phyloP scores from a whole-genome alignment of 495 filamentous ascomycete genomes.

The Penicillium antarcticum region DNA sequence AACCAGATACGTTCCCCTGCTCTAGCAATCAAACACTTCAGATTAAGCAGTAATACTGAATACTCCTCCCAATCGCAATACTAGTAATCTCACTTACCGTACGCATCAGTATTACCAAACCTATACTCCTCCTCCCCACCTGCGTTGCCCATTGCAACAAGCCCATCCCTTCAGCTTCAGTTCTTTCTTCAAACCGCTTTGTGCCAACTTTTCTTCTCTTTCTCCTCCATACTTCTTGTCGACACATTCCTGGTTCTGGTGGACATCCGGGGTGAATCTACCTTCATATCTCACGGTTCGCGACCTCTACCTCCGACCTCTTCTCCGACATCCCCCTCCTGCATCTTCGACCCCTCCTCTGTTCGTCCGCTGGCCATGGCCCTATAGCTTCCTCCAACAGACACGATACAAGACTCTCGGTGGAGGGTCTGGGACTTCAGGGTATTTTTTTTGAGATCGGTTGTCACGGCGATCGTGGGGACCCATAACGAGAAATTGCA shows the following conservation, averaged over 20 bases:
- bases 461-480: constrained; percentile 13
- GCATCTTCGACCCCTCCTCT: no score
- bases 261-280: background rate
- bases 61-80: no score
- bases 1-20: background rate
- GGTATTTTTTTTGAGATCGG: background rate
- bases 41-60: no score
- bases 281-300: constrained; percentile 15
- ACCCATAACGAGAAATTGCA: constrained; percentile 12
- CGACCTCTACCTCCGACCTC: constrained; percentile 16
- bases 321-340: constrained; percentile 12
- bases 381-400: background rate
- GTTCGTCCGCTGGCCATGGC: background rate
- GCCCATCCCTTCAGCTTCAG: constrained; percentile 50
- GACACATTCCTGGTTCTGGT: background rate
- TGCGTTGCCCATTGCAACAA: constrained; percentile 53
- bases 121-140: constrained; percentile 41
- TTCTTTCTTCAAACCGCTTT: constrained; percentile 34
- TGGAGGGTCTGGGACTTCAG: constrained; percentile 16
- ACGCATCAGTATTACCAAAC: constrained; percentile 3
- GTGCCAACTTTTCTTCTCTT: constrained; percentile 23
- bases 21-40: background rate
- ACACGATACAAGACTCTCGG: constrained; percentile 2
- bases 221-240: constrained; percentile 16
- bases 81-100: background rate